phyloP scores from a whole-genome alignment of 495 filamentous ascomycete genomes.

The Aspergillus olivimuriae region DNA sequence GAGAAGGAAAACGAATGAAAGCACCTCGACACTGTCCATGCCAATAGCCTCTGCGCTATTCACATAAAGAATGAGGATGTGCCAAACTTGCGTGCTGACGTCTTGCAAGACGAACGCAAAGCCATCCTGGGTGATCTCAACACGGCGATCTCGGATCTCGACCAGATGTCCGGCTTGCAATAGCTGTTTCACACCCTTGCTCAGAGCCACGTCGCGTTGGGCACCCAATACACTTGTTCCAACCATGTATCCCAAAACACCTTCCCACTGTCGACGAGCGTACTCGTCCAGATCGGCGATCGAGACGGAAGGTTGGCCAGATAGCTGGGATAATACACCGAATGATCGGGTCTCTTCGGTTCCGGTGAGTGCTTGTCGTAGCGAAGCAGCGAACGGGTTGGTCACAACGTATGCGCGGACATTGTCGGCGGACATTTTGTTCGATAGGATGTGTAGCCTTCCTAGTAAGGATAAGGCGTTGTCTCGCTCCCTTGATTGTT shows the following conservation, averaged over 20 bases:
- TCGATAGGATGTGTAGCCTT: slow-evolving; percentile 72
- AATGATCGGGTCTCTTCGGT: slow-evolving; percentile 81
- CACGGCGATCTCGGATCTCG: slow-evolving; percentile 49
- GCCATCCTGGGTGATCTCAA: slow-evolving; percentile 79
- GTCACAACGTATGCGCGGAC: slow-evolving; percentile 64
- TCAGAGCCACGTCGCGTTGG: slow-evolving; percentile 51
- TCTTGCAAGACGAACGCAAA: slow-evolving; percentile 95
- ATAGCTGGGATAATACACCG: slow-evolving; percentile 67
- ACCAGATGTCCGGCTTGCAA: slow-evolving; percentile 77
- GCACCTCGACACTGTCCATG: slow-evolving; percentile 86
- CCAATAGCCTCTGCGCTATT: slow-evolving; percentile 71
- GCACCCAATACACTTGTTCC: slow-evolving; percentile 53
- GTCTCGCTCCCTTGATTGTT: slow-evolving; percentile 60
- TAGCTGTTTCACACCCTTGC: slow-evolving; percentile 73
- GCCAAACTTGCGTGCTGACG: slow-evolving; percentile 94
- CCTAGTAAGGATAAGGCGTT: slow-evolving; percentile 74
- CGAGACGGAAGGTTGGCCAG: slow-evolving; percentile 51
- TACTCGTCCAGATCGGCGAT: slow-evolving; percentile 75
- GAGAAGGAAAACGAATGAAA: slow-evolving; percentile 94
- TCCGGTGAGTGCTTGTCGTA: slow-evolving; percentile 80
- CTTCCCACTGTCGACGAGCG: slow-evolving; percentile 86
- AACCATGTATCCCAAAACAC: slow-evolving; percentile 92
- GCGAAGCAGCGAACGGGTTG: slow-evolving; percentile 65
- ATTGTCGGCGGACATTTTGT: slow-evolving; percentile 49
- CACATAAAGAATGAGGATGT: slow-evolving; percentile 85